Evolutionary conservation across 129 eudicot genomes (phyloP).

Genomic region (Rutidosis leptorrhynchoides): DNA sequence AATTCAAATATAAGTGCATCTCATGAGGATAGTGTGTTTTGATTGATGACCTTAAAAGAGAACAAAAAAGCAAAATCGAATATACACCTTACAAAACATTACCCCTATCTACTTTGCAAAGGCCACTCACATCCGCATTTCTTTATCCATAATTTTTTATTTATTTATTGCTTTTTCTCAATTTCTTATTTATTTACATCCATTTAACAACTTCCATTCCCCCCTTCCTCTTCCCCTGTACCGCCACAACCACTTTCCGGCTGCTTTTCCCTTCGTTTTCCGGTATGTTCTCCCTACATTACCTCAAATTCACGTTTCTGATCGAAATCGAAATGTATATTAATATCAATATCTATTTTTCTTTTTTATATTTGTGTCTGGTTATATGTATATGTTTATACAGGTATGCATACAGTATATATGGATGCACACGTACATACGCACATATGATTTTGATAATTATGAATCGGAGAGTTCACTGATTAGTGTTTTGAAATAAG

Average conservation of each 20-base stretch:
- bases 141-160: too few relatives aligned
- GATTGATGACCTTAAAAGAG: slow-evolving; percentile 48
- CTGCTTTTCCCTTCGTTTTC: slow-evolving; percentile 20
- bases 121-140: slow-evolving; percentile 39
- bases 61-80: slow-evolving; percentile 41
- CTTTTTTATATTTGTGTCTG: too few relatives aligned
- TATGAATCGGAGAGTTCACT: not conserved
- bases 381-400: too few relatives aligned
- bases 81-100: slow-evolving; percentile 64
- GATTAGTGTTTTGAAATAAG: not conserved
- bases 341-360: too few relatives aligned
- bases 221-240: slow-evolving; percentile 15
- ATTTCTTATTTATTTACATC: slow-evolving; percentile 10
- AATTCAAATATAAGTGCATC: too few relatives aligned
- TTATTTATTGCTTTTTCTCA: too few relatives aligned
- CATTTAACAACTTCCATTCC: slow-evolving; percentile 26
- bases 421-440: too few relatives aligned
- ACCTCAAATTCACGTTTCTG: not conserved
- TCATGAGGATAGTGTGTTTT: too few relatives aligned
- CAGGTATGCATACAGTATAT: too few relatives aligned
- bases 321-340: slow-evolving; percentile 10
- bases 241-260: slow-evolving; percentile 24
- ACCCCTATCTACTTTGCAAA: slow-evolving; percentile 74
- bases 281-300: slow-evolving; percentile 31
- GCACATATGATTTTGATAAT: not conserved